These are phyloP conservation scores for Chaetomium fimeti DNA, from an alignment of 495 filamentous ascomycete species.

Conservation along the genomic window DNA sequence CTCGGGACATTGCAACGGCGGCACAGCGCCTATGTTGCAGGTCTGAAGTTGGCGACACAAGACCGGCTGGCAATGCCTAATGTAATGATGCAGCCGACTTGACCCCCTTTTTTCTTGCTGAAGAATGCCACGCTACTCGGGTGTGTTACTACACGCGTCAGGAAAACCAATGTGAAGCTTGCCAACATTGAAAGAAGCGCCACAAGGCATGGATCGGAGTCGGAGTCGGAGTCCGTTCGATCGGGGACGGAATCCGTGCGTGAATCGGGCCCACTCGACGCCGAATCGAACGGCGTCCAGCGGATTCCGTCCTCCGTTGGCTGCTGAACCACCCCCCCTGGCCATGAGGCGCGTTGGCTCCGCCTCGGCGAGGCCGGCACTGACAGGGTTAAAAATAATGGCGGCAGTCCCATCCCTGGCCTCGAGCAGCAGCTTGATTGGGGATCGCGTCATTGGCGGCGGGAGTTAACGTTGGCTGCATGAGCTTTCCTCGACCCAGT, in stretches of 20 bases:
- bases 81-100: neutral
- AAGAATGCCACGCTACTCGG: neutral
- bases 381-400: neutral
- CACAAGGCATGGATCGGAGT: no score
- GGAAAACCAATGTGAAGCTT: no score
- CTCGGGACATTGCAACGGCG: neutral
- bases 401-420: neutral
- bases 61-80: neutral
- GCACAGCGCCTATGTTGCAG: neutral
- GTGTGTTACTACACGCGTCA: neutral
- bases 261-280: neutral
- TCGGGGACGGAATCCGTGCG: neutral
- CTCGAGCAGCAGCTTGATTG: neutral
- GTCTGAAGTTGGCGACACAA: neutral
- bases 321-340: neutral
- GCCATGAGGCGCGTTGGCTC: neutral
- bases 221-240: no score
- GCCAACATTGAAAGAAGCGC: no score
- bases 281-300: neutral
- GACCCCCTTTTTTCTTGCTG: neutral
- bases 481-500: neutral
- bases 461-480: conserved; percentile 1
- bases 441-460: neutral
- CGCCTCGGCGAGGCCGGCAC: conserved; percentile 9
- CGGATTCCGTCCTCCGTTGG: neutral